Evolutionary conservation across 352 stramenopile genomes (phyloP), one percentile per base, ranked within the genome.

Genomic region (Globisporangium cystogenes): DNA sequence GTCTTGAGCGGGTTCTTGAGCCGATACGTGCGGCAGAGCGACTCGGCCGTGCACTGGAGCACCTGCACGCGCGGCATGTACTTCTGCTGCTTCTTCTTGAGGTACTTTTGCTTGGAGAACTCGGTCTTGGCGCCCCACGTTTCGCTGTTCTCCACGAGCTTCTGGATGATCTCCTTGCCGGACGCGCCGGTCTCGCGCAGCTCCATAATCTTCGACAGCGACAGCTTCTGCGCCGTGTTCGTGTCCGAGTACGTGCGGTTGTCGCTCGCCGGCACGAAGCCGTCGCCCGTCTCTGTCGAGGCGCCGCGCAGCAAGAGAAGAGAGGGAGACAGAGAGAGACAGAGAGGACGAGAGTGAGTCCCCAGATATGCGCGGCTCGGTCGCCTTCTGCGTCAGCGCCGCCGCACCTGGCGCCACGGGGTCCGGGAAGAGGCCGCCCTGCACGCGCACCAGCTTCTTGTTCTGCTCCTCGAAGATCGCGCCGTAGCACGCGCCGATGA

Each of bases 91-190:
- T 99, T 99, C 59, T 95, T 93, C 56, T 91, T 93, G 44, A 98
- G 84, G 69, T 98, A 99, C 58, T 99, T 99, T 58, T 97, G 90
- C 71, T 98, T 96, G 51, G 87, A 97, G 49, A 98, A 98, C 50
- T 96, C 87, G 3, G 93, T 98, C 73, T 98, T 98, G 59, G 80
- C 74, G 36, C 92, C 73, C 78, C 96, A 99, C 45, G 93, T 98
- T 33, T 92, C 85, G 49, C 87, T 98, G 70, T 98, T 98, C 62
- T 97, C 83, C 45, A 98, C 90, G 20, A 99, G 66, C 36, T 93
- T 87, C 41, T 89, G 72, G 47, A 99, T 96, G 60, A 99, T 91
- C 57, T 90, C 84, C 42, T 88, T 63, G 15, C 84, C 84, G 0
- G 76, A 82, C 1, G 73, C 78, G 23, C 84, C 84, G n/a, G 68